Evolutionary conservation across 768 basidiomycete species (phyloP).

Genomic region (Termitomyces sp.): DNA sequence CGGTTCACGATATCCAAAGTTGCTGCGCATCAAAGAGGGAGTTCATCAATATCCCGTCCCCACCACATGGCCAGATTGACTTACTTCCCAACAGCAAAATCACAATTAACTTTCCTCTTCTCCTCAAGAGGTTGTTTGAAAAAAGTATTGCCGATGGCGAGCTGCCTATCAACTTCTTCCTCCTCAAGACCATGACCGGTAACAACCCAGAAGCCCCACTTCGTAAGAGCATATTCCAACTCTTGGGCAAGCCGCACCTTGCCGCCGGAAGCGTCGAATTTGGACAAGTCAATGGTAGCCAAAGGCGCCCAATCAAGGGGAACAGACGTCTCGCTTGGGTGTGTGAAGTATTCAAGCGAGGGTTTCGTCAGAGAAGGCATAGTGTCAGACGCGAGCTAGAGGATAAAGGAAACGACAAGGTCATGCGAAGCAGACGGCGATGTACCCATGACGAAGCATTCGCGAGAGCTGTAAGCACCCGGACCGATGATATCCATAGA

Average conservation of each 20-base stretch:
- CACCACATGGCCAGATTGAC: not conserved
- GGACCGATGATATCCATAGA: not conserved
- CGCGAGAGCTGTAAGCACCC: not conserved
- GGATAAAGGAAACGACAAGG: not conserved
- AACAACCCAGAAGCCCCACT: conserved; percentile 37
- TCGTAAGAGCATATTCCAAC: conserved; percentile 31
- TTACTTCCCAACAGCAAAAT: conserved; percentile 27
- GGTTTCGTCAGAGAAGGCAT: conserved; percentile 8
- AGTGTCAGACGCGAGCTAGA: not conserved
- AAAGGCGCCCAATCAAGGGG: conserved; percentile 30
- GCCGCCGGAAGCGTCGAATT: conserved; percentile 24
- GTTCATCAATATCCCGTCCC: too few relatives aligned
- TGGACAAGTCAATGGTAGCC: conserved; percentile 30
- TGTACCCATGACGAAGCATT: not conserved
- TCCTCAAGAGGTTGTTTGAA: conserved; percentile 29
- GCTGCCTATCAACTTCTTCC: conserved; percentile 28
- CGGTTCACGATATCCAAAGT: conserved; percentile 31
- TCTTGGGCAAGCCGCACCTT: conserved; percentile 24
- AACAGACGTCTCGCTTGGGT: conserved; percentile 1
- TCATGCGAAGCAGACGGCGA: not conserved
- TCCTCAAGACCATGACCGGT: conserved; percentile 31
- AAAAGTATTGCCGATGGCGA: conserved; percentile 30
- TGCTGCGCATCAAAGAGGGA: conserved; percentile 8
- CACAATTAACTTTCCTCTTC: conserved; percentile 23
- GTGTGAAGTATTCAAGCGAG: not conserved